Evolutionary conservation across 495 filamentous ascomycete genomes (phyloP), one percentile per base, ranked within the genome.

Genomic region (Apodospora peruviana): DNA sequence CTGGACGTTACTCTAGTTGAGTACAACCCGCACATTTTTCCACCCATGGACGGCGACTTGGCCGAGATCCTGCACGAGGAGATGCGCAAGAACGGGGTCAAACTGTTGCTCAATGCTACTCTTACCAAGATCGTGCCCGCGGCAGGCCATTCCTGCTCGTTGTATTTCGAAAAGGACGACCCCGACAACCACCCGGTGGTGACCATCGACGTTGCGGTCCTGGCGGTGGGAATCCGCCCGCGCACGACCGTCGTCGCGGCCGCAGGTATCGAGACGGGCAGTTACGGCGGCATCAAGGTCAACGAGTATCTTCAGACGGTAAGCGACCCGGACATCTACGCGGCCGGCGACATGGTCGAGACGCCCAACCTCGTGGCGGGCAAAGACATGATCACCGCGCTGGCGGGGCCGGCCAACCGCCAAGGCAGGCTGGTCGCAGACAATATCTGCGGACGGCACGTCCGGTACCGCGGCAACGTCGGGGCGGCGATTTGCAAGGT

Each of bases 311-410:
- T 67, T 57, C 64, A 65, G 50, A 65, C 60, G 0, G n/a, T n/a
- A n/a, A 55, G 53, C 10, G 62, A 67, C 36, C 55, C 59, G 35
- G 53, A 65, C 40, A 64, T 67, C 47, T 67, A 65, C 52, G 60
- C 60, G 7, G 62, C 64, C 5, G 64, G 64, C 2, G 64, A 67
- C 48, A 65, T 67, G 64, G 58, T 60, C 18, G 59, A 65, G 48
- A 59, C 64, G 9, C 27, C 49, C 11, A 42, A 67, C 38, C 21
- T 42, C 14, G 48, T 67, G 21, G 24, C 44, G 2, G 40, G 45
- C 12, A 5, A n/a, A 23, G 22, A 34, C 22, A 19, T 39, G 10
- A 37, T 53, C 18, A 18, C 58, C 4, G 60, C 64, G 10, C 57
- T 65, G 9, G 64, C 62, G n/a, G 65, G 65, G 2, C 65, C 62